Evolutionary conservation across 768 basidiomycete genomes (phyloP).

Genomic region (Pleurotus salmoneostramineus): DNA sequence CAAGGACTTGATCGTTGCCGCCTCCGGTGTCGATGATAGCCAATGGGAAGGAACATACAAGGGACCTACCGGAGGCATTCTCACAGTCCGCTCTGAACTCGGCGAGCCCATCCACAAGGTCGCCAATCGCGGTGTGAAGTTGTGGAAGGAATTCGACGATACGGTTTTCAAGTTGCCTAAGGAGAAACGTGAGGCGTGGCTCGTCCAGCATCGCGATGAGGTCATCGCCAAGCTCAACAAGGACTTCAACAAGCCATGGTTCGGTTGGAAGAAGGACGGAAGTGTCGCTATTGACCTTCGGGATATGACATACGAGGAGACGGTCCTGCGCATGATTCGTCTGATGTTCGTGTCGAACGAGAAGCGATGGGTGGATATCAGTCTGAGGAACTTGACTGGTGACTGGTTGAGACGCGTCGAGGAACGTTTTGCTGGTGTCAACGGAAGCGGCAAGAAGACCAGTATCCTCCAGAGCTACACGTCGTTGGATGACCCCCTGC

Average conservation of each 20-base stretch:
- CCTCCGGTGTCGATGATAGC: conserved; percentile 85
- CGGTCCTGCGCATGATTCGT: conserved; percentile 84
- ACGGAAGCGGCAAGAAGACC: conserved; percentile 68
- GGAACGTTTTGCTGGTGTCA: conserved; percentile 91
- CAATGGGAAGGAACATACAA: conserved; percentile 94
- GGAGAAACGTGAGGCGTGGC: conserved; percentile 91
- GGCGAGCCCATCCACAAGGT: conserved; percentile 99
- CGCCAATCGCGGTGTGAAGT: conserved; percentile 92
- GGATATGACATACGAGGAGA: conserved; percentile 99
- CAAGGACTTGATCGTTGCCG: conserved; percentile 95
- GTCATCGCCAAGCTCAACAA: conserved; percentile 90
- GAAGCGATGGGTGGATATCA: conserved; percentile 89
- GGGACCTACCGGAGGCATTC: conserved; percentile 92
- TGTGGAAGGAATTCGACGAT: conserved; percentile 99
- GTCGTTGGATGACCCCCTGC: conserved; percentile 75
- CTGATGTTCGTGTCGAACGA: conserved; percentile 94
- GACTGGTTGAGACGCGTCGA: conserved; percentile 97
- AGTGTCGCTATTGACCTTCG: conserved; percentile 78
- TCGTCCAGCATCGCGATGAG: conserved; percentile 82
- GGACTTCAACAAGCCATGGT: conserved; percentile 97
- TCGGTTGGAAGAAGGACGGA: conserved; percentile 94
- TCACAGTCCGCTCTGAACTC: conserved; percentile 96
- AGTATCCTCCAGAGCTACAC: conserved; percentile 84
- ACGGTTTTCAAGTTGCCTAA: conserved; percentile 93
- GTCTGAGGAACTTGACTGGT: conserved; percentile 88